Base-by-base conservation (phyloP, 148 eudicot species). In the Diospyros kaki region DNA sequence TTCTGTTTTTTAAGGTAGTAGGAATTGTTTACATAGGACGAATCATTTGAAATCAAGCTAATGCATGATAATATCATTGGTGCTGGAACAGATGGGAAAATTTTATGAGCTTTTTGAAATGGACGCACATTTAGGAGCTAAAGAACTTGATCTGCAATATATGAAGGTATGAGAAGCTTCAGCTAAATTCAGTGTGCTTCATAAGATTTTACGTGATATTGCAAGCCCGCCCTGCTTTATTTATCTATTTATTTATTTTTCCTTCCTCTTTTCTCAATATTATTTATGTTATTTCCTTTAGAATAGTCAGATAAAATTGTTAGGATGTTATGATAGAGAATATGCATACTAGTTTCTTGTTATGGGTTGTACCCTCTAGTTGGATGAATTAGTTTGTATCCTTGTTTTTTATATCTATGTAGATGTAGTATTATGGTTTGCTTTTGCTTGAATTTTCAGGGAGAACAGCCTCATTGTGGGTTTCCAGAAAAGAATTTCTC, bases 391-490 rank as follows among this genome's bases (percentile, higher is more conserved):
- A 13, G 11, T 46, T 17, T 50, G 51, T 46, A 3, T 63, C 55
- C 44, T 15, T 60, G 50, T 18, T 17, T 73, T 62, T 74, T 50
- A 40, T 39, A 28, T 8, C 38, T 15, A 48, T 8, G 28, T 1
- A 39, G 41, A 51, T 28, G 28, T 28, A 28, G 28, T 0, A 28
- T 11, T 65, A 62, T 73, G 75, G 64, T 71, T 73, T 50, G 58
- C 18, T n/a, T 59, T 17, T 64, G 62, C 41, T 69, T 70, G 14
- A 58, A 69, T 79, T 76, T 58, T 58, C 83, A 95, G 99, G 99
- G 99, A 77, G 94, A 91, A 64, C 99, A 95, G 78, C 99, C 99
- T 74, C 99, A 95, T 76, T 93, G 99, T 83, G 99, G 99, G 76
- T 95, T 95, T 75, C 99, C 99, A 18, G 99, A 95, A 76, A 91